phyloP scores from a whole-genome alignment of 176 grass and related monocot species.

The Puya raimondii region DNA sequence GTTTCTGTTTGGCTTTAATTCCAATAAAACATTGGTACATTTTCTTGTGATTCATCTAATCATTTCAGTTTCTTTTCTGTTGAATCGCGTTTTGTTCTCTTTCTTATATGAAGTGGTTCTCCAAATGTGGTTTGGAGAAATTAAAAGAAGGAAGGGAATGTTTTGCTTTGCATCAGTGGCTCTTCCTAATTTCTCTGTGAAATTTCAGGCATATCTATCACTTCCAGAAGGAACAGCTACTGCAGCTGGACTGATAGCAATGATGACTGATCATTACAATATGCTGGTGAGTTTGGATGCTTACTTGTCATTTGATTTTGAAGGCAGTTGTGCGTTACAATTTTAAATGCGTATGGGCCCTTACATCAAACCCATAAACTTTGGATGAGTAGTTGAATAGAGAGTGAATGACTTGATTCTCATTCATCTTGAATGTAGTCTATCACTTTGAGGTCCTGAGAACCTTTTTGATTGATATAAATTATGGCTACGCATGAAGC shows the following conservation, averaged over 20 bases:
- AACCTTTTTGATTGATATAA: too few species aligned
- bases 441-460: too few species aligned
- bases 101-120: not conserved
- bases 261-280: slow-evolving; percentile 48
- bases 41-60: too few species aligned
- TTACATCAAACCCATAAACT: slow-evolving; percentile 4
- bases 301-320: not conserved
- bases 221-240: slow-evolving; percentile 50
- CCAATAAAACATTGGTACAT: too few species aligned
- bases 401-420: too few species aligned
- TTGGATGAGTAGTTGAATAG: not conserved
- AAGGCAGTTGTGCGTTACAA: not conserved
- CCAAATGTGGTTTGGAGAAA: not conserved
- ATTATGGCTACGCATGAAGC: too few species aligned
- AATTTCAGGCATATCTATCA: slow-evolving; percentile 91
- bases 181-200: slow-evolving; percentile 25
- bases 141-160: too few species aligned
- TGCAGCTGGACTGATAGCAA: slow-evolving; percentile 53
- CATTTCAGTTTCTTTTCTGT: too few species aligned
- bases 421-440: too few species aligned
- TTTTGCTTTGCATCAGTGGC: slow-evolving; percentile 6
- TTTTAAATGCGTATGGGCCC: too few species aligned
- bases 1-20: too few species aligned
- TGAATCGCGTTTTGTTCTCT: too few species aligned
- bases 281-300: slow-evolving; percentile 50